A percentile compares a stretch with the other conserved stretches of the same genome.
Conservation (phyloP, 108 stramenopile genomes). For the Seminavis robusta region DNA sequence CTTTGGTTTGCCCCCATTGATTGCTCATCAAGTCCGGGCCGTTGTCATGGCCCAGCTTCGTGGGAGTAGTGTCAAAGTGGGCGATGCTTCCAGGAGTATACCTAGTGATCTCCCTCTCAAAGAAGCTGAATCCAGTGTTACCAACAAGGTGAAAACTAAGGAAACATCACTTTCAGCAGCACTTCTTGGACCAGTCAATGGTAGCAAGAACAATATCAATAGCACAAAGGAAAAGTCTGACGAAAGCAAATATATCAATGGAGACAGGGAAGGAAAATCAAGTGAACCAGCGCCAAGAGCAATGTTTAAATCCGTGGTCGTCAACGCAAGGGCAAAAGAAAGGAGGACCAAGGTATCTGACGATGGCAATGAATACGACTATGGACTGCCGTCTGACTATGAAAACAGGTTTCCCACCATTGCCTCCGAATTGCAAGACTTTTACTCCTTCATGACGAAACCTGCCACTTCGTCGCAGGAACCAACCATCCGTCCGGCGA, state of each 20-base stretch:
- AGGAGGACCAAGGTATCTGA: constrained; percentile 1
- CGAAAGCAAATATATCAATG: neutral
- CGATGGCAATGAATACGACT: constrained; percentile 32
- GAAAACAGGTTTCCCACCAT: constrained; percentile 33
- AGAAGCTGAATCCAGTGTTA: no score
- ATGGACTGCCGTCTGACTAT: constrained; percentile 54
- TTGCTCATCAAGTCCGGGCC: constrained; percentile 41
- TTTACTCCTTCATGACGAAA: constrained; percentile 71
- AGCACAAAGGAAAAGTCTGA: neutral
- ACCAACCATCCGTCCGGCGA: constrained; percentile 64
- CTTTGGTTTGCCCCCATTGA: constrained; percentile 39
- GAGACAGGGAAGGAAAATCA: neutral
- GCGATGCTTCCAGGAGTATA: neutral
- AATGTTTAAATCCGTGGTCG: constrained; percentile 42
- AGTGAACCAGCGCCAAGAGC: neutral
- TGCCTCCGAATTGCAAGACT: constrained; percentile 52
- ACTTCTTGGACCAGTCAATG: no score
- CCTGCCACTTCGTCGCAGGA: constrained; percentile 57
- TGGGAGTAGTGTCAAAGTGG: neutral
- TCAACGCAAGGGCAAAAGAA: constrained; percentile 59
- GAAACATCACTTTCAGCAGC: no score
- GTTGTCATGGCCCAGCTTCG: constrained; percentile 33
- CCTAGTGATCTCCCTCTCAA: no score
- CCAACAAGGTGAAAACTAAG: no score
- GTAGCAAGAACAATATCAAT: no score